Percentiles rank a stretch among this genome's conserved stretches.
These are phyloP conservation scores for Cenococcum geophilum DNA, from an alignment of 495 filamentous ascomycete genomes.

Conservation along the genomic window DNA sequence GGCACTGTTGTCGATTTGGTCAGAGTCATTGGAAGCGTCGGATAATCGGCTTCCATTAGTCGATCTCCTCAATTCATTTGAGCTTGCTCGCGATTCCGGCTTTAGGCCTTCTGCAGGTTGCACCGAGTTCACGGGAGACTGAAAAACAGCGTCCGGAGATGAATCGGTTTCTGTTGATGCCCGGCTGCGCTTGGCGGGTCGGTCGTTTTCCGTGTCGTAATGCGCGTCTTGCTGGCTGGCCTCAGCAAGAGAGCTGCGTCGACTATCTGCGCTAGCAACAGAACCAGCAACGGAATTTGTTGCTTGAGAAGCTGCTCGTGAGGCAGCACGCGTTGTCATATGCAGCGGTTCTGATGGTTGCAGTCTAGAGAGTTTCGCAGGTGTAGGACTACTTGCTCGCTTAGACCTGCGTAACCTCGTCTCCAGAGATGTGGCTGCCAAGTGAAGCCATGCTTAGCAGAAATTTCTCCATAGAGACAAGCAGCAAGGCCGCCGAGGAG, in stretches of 20 bases:
- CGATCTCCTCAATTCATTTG: constrained; percentile 10
- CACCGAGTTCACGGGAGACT: constrained; percentile 7
- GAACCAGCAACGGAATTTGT: constrained; percentile 27
- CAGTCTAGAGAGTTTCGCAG: constrained; percentile 28
- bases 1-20: constrained; percentile 16
- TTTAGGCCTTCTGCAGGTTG: constrained; percentile 8
- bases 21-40: constrained; percentile 18
- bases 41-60: constrained; percentile 20
- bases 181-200: constrained; percentile 28
- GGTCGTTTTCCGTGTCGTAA: constrained; percentile 19
- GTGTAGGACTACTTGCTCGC: constrained; percentile 19
- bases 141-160: constrained; percentile 4
- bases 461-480: constrained; percentile 3
- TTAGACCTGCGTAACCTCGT: constrained; percentile 21
- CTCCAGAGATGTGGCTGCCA: constrained; percentile 18
- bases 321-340: constrained; percentile 34
- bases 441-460: constrained; percentile 5
- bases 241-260: constrained; percentile 28
- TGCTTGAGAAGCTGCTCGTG: constrained; percentile 29
- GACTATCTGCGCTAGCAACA: constrained; percentile 24
- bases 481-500: neutral
- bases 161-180: constrained; percentile 26
- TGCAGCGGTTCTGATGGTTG: constrained; percentile 35
- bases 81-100: constrained; percentile 7
- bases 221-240: constrained; percentile 8